Evolutionary conservation across 176 grass and related monocot genomes (phyloP).

Genomic region (Juncus effusus): DNA sequence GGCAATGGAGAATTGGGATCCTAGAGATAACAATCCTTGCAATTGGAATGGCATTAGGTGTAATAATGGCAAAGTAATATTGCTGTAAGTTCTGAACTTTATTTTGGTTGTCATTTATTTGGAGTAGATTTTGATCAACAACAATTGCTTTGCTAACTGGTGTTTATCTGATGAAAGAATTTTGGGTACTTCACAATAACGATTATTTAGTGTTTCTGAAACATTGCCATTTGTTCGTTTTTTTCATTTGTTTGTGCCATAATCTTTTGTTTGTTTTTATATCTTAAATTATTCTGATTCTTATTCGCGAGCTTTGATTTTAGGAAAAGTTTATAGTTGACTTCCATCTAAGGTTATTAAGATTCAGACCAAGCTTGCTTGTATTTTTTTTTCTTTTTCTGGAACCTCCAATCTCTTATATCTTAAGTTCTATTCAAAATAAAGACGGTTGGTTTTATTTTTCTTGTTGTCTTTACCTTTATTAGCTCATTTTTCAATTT

Average conservation of each 20-base stretch:
- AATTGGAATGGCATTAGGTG: conserved; percentile 72
- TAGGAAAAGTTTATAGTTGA: too few species aligned
- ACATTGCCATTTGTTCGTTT: background rate
- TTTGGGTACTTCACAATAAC: background rate
- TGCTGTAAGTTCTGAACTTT: conserved; percentile 57
- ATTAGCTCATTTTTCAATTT: too few species aligned
- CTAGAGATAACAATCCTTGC: conserved; percentile 51
- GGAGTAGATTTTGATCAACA: conserved; percentile 15
- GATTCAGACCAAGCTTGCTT: too few species aligned
- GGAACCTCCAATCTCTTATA: too few species aligned
- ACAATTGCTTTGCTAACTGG: background rate
- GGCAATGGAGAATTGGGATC: conserved; percentile 62
- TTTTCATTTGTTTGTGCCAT: background rate
- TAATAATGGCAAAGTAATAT: conserved; percentile 48
- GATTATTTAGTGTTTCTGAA: background rate
- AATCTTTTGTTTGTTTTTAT: background rate
- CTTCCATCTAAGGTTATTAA: too few species aligned
- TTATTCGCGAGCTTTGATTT: too few species aligned
- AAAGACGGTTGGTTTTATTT: too few species aligned
- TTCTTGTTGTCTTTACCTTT: too few species aligned
- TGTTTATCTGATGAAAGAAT: background rate
- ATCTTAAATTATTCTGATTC: too few species aligned
- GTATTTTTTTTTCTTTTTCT: too few species aligned
- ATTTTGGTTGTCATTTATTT: background rate
- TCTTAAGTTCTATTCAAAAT: too few species aligned